Conservation (phyloP, 129 eudicot species). For the Pittosporum tobira region DNA sequence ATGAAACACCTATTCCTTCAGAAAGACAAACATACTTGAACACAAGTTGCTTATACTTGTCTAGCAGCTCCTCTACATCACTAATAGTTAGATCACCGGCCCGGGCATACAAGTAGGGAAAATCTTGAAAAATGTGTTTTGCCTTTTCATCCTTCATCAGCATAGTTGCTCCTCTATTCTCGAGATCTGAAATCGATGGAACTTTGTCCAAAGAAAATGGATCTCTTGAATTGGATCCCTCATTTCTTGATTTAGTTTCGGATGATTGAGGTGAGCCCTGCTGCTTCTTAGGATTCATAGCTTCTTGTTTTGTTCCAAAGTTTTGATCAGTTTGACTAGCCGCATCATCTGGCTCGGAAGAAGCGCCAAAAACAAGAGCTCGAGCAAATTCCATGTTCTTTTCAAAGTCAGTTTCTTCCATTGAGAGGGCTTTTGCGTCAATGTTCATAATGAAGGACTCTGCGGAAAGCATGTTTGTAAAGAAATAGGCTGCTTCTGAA, state of each 20-base stretch:
- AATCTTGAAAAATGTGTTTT: conserved; percentile 39
- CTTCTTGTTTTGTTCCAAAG: conserved; percentile 21
- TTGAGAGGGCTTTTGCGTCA: conserved; percentile 69
- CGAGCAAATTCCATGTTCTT: conserved; percentile 79
- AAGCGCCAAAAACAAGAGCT: conserved; percentile 54
- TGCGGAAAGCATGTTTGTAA: conserved; percentile 89
- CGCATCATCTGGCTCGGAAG: conserved; percentile 30
- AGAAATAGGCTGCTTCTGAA: conserved; percentile 48
- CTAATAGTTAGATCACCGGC: conserved; percentile 71
- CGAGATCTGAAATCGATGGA: conserved; percentile 68
- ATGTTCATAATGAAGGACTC: conserved; percentile 61
- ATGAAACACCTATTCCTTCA: conserved; percentile 53
- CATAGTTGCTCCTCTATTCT: conserved; percentile 64
- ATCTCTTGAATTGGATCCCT: conserved; percentile 27
- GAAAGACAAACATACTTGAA: conserved; percentile 76
- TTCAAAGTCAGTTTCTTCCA: conserved; percentile 81
- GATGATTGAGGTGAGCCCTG: conserved; percentile 22
- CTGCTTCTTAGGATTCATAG: conserved; percentile 15
- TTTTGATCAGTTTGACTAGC: conserved; percentile 21
- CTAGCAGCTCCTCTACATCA: conserved; percentile 66
- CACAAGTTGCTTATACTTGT: conserved; percentile 65
- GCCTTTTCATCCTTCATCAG: conserved; percentile 51
- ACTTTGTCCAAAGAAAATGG: conserved; percentile 21
- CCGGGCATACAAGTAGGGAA: conserved; percentile 60
- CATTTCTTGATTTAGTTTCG: conserved; percentile 20